Conservation (phyloP, 139 green algal genomes). For the Chlamydomonas urium region DNA sequence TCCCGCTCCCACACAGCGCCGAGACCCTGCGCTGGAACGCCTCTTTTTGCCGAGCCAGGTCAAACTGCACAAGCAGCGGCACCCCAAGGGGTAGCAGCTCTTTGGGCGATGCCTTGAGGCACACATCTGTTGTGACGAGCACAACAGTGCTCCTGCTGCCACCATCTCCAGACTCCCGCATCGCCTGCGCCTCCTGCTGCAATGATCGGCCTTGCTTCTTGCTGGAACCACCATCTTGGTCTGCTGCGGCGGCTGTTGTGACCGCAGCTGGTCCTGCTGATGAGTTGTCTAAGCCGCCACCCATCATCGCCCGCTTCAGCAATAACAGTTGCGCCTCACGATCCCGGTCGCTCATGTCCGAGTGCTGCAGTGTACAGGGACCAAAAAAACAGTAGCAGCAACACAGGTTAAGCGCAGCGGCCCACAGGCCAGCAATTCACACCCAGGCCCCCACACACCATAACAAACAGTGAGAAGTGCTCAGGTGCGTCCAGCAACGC, state of each 20-base stretch:
- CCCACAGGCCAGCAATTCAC: no score
- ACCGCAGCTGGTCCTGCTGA: not conserved
- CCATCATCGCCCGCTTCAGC: no score
- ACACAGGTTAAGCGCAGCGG: no score
- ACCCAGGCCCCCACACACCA: no score
- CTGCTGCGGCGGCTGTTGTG: not conserved
- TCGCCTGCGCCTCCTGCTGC: no score
- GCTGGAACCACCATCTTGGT: not conserved
- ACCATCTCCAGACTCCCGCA: not conserved
- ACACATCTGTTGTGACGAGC: slow-evolving; percentile 33
- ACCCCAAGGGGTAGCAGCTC: slow-evolving; percentile 31
- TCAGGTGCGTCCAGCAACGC: not conserved
- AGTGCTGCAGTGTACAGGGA: slow-evolving; percentile 22
- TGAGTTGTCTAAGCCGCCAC: not conserved
- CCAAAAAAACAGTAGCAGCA: no score
- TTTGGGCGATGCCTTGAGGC: slow-evolving; percentile 23
- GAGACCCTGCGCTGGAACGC: slow-evolving; percentile 23
- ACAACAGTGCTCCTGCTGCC: slow-evolving; percentile 5
- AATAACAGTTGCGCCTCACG: slow-evolving; percentile 15
- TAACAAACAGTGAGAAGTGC: no score
- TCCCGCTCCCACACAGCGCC: slow-evolving; percentile 35
- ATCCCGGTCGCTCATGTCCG: slow-evolving; percentile 29
- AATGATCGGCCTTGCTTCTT: no score
- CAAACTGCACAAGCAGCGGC: slow-evolving; percentile 40
- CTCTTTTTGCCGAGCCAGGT: slow-evolving; percentile 43